phyloP scores from a whole-genome alignment of 768 basidiomycete species.

The Coprinellus micaceus region DNA sequence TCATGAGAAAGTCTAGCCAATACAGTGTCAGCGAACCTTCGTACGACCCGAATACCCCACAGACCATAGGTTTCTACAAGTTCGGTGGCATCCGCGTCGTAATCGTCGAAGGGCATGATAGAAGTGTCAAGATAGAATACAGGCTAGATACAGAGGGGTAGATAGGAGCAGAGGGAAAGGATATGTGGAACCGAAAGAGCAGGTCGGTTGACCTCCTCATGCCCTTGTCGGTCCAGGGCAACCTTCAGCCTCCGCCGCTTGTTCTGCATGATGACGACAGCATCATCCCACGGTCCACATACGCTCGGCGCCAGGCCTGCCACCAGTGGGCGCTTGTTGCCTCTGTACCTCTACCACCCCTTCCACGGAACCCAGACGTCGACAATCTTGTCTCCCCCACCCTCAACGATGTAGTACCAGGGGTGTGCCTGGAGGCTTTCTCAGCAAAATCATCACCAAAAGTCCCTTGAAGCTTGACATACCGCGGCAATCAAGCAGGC shows the following conservation, averaged over 20 bases:
- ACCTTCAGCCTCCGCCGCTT: not conserved
- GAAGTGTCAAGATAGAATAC: conserved; percentile 19
- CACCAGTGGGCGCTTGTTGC: not conserved
- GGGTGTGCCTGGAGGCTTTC: conserved; percentile 49
- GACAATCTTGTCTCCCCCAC: conserved; percentile 52
- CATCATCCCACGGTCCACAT: no score
- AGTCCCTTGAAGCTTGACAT: conserved; percentile 11
- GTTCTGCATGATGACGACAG: no score
- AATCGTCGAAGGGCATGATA: conserved; percentile 61
- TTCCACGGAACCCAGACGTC: conserved; percentile 92
- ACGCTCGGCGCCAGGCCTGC: conserved; percentile 18
- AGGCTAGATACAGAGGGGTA: conserved; percentile 10
- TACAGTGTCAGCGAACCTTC: conserved; percentile 16
- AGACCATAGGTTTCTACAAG: conserved; percentile 92
- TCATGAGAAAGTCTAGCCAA: conserved; percentile 89
- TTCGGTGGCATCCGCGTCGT: conserved; percentile 83
- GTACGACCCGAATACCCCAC: not conserved
- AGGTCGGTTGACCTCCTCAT: conserved; percentile 6
- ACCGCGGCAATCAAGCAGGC: conserved; percentile 78
- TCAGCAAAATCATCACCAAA: not conserved
- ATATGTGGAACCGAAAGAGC: conserved; percentile 7
- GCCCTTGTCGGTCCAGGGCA: conserved; percentile 3
- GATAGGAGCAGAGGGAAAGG: conserved; percentile 14
- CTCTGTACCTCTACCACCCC: conserved; percentile 59
- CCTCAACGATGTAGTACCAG: conserved; percentile 84